Evolutionary conservation across 2,329 filamentous ascomycete genomes (phyloP), one percentile per base, ranked within the genome.

Genomic region (Claviceps humidiphila): DNA sequence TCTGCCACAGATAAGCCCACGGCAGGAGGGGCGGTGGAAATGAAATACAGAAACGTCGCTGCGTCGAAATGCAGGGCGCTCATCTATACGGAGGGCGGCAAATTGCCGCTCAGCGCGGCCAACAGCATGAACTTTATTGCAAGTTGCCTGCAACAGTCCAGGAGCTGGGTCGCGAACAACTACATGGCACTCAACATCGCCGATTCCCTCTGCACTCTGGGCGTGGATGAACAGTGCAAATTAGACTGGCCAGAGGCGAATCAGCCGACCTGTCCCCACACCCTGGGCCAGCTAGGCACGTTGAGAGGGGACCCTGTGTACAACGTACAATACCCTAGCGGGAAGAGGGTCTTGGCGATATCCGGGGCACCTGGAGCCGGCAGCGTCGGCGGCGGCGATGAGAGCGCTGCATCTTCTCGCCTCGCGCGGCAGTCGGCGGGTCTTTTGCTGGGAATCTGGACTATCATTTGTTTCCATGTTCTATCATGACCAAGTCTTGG

Each of bases 101-200:
- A 61, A 54, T 57, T 74, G 20, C 68, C 71, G 0, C 65, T 74
- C 52, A 69, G 70, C 59, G 75, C 74, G 0, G 61, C 73, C 53
- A 77, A 76, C 62, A 73, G 70, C 67, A 76, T 77, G 69, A 75
- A 77, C 59, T 78, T 69, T 51, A 60, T 78, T n/a, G 64, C 64
- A 11, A 69, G 64, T 56, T 78, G 75, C 55, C 63, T 74, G 39
- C 66, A 59, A 40, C 59, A 64, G 37, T 55, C 64, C 4, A 57
- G 61, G 52, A 72, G 66, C 56, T 79, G 73, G 73, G 72, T 78
- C 11, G 72, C 65, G 22, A 53, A 69, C 4, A 73, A 79, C 60
- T 68, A 73, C 58, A 66, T 68, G 1, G 61, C 76, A 14, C 76
- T 71, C 62, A 80, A 80, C 60, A 74, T 78, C 46, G 62, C 67